These are phyloP conservation scores for Aureobasidium sp. DNA, from an alignment of 2,329 filamentous ascomycete genomes.

Conservation along the genomic window DNA sequence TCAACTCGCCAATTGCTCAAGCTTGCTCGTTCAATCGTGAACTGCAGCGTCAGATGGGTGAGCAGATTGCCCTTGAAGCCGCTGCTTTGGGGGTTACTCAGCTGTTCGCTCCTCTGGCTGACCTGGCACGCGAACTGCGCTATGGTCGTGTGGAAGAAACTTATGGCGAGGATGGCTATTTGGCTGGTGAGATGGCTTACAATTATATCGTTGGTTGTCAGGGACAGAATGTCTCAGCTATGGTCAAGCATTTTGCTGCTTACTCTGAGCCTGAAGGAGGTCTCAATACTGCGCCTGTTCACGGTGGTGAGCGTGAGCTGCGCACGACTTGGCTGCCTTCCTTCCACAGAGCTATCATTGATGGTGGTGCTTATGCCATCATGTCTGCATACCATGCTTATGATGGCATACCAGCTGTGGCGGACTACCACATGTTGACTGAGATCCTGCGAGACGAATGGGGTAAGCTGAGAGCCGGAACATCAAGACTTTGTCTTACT, in stretches of 20 bases:
- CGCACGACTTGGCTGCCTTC: slow-evolving; percentile 47
- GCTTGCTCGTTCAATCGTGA: slow-evolving; percentile 63
- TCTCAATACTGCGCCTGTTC: slow-evolving; percentile 56
- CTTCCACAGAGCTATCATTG: slow-evolving; percentile 63
- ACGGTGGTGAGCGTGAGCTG: slow-evolving; percentile 47
- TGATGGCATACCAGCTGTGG: slow-evolving; percentile 60
- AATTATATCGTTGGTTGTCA: slow-evolving; percentile 54
- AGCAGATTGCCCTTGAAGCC: slow-evolving; percentile 57
- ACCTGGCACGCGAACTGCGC: slow-evolving; percentile 62
- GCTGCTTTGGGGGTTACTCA: slow-evolving; percentile 63
- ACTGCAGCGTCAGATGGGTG: slow-evolving; percentile 58
- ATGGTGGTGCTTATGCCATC: slow-evolving; percentile 57
- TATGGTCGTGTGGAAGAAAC: slow-evolving; percentile 69
- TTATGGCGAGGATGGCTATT: slow-evolving; percentile 59
- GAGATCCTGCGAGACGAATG: slow-evolving; percentile 63
- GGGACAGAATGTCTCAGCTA: slow-evolving; percentile 56
- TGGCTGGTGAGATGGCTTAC: slow-evolving; percentile 61
- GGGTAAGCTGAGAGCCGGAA: slow-evolving; percentile 28
- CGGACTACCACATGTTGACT: slow-evolving; percentile 57
- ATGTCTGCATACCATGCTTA: slow-evolving; percentile 69
- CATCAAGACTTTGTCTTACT: neutral
- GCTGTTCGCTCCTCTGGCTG: slow-evolving; percentile 61
- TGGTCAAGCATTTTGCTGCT: slow-evolving; percentile 67
- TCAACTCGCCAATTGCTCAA: slow-evolving; percentile 67
- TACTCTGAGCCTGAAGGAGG: slow-evolving; percentile 64